Conservation (phyloP, 441 rosid species). For the Hura crepitans region DNA sequence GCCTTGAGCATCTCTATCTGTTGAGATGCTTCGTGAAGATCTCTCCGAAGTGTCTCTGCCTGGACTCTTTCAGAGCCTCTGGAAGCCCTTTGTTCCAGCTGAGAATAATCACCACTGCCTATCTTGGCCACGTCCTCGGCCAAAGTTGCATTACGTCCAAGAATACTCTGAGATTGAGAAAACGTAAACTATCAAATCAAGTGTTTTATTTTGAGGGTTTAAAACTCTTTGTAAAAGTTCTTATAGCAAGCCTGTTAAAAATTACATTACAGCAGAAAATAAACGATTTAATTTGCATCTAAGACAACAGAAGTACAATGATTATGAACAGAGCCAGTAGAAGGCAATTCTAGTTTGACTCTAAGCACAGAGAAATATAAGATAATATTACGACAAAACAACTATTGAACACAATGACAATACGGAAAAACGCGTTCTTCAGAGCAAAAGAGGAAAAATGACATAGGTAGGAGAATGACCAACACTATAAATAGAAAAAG, state of each 20-base stretch:
- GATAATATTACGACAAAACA: not conserved
- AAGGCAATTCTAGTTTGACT: not conserved
- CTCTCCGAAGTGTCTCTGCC: conserved; percentile 63
- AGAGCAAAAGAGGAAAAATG: too few relatives aligned
- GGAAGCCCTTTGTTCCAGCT: conserved; percentile 47
- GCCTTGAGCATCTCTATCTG: conserved; percentile 62
- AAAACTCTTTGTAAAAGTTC: not conserved
- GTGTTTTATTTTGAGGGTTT: not conserved
- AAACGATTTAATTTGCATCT: not conserved
- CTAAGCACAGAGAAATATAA: not conserved
- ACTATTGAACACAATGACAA: not conserved
- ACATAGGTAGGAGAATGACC: not conserved
- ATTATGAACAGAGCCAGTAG: not conserved
- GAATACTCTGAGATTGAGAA: conserved; percentile 51
- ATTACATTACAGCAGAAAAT: not conserved
- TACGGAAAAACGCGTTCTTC: not conserved
- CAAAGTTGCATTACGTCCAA: conserved; percentile 76
- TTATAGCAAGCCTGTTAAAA: not conserved
- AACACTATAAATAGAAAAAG: not conserved
- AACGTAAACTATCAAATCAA: conserved; percentile 16
- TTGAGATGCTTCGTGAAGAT: conserved; percentile 77
- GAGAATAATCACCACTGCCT: conserved; percentile 53
- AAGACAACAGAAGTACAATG: not conserved
- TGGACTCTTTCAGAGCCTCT: conserved; percentile 66
- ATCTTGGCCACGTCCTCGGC: conserved; percentile 81